Evolutionary conservation across 2,329 filamentous ascomycete genomes (phyloP), one percentile per base, ranked within the genome.

Genomic region (Bretziella fagacearum): DNA sequence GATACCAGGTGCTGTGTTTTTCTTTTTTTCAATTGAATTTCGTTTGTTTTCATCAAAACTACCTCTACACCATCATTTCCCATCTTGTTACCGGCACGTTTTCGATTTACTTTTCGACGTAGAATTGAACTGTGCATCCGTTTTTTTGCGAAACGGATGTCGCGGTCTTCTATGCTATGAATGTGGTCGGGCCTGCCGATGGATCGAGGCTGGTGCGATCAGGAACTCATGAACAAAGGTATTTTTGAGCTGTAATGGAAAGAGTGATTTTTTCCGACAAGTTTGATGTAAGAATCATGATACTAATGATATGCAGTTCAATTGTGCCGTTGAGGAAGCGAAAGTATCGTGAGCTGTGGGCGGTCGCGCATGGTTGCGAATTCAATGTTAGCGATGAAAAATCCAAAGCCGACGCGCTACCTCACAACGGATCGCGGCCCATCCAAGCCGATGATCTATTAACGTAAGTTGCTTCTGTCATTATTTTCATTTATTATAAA

Each of bases 261-360:
- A 67, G 67, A 64, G 64, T 63, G 54, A 55, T 59, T 60, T 68
- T 65, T 66, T 67, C 64, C 66, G 66, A 69, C 68, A 55, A 58
- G 55, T 61, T 63, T 55, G 60, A 65, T 72, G 54, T 59, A 47
- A 56, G 57, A 63, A 66, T 65, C 44, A 58, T 51, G 50, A 49
- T 69, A 58, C 63, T 75, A 53, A 74, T 59, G 33, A 20, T 52
- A 52, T 55, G 51, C 60, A 81, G 77, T 66, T 70, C 73, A 73
- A 79, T 81, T 73, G 75, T 82, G 70, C 73, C 72, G 65, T 84
- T 82, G 71, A 81, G 84, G 65, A 91, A 93, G 75, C 79, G 84
- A 64, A 93, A 93, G 71, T 73, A 94, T 62, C 80, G 81, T 62
- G 82, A 91, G 68, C 74, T 94, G 57, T 93, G 82, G 69, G 72